phyloP scores from a whole-genome alignment of 306 rosid genomes.

The Macrotyloma uniflorum region DNA sequence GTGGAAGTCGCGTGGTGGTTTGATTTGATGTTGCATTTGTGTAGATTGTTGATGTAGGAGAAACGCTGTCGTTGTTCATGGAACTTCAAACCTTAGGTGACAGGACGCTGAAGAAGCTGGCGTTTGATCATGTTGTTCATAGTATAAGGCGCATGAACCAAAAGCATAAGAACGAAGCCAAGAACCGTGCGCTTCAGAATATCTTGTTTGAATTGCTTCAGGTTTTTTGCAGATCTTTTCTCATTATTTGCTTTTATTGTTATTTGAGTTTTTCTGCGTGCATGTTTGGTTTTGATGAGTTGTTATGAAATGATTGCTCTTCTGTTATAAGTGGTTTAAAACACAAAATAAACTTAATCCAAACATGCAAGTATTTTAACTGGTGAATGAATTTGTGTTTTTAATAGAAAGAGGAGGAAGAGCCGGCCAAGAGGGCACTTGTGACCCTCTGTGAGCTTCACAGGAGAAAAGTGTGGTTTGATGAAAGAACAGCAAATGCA shows the following conservation, averaged over 20 bases:
- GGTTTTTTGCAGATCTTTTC: slow-evolving; percentile 44
- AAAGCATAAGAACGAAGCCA: slow-evolving; percentile 75
- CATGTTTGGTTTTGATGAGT: not conserved
- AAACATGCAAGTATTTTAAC: not conserved
- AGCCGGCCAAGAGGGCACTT: slow-evolving; percentile 70
- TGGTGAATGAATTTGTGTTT: slow-evolving; percentile 21
- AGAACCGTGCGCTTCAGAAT: slow-evolving; percentile 82
- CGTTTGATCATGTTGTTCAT: slow-evolving; percentile 69
- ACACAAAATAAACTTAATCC: not conserved
- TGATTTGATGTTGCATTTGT: not conserved
- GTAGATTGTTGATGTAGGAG: slow-evolving; percentile 65
- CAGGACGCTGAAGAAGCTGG: slow-evolving; percentile 56
- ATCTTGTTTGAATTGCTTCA: slow-evolving; percentile 67
- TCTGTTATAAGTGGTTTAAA: not conserved
- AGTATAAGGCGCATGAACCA: slow-evolving; percentile 74
- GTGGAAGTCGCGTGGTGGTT: not conserved
- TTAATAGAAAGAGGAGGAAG: slow-evolving; percentile 79
- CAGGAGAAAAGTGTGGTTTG: slow-evolving; percentile 77
- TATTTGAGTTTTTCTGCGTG: not conserved
- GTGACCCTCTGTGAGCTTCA: slow-evolving; percentile 79
- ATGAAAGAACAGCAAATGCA: slow-evolving; percentile 91
- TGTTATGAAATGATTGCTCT: not conserved
- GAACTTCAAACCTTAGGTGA: slow-evolving; percentile 81
- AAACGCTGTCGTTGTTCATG: slow-evolving; percentile 72
- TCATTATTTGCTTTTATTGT: not conserved